Conservation (phyloP, 2,329 filamentous ascomycete species). For the Dactylellina leptospora region DNA sequence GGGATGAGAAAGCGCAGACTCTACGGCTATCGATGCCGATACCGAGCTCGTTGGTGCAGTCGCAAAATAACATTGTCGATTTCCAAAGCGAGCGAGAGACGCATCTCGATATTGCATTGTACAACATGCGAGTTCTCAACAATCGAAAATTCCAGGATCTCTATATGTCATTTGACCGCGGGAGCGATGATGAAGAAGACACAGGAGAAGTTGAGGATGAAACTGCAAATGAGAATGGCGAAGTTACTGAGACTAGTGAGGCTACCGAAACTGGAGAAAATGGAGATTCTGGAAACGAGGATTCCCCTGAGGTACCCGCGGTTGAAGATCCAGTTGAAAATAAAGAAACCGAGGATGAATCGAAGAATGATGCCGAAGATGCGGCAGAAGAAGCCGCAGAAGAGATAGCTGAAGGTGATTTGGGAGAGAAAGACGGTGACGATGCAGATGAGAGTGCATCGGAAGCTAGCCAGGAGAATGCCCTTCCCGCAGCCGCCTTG, state of each 20-base stretch:
- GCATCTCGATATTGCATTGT: constrained; percentile 39
- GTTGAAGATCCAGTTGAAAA: neutral
- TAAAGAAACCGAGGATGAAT: neutral
- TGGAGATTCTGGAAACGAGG: neutral
- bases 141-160: constrained; percentile 34
- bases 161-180: constrained; percentile 30
- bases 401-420: neutral
- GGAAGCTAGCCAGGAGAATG: neutral
- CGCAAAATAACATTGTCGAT: constrained; percentile 28
- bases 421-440: neutral
- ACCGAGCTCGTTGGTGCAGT: constrained; percentile 28
- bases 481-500: neutral
- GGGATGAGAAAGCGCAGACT: constrained; percentile 43
- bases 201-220: neutral
- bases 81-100: constrained; percentile 47
- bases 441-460: neutral
- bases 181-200: neutral
- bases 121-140: constrained; percentile 34
- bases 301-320: neutral
- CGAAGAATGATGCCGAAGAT: neutral
- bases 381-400: neutral
- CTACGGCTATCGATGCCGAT: constrained; percentile 42
- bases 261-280: neutral
- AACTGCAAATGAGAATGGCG: neutral
- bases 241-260: neutral